A percentile compares a stretch with the other conserved stretches of the same genome.
Conservation (phyloP, 352 stramenopile genomes). For the Salisapilia sapeloensis region DNA sequence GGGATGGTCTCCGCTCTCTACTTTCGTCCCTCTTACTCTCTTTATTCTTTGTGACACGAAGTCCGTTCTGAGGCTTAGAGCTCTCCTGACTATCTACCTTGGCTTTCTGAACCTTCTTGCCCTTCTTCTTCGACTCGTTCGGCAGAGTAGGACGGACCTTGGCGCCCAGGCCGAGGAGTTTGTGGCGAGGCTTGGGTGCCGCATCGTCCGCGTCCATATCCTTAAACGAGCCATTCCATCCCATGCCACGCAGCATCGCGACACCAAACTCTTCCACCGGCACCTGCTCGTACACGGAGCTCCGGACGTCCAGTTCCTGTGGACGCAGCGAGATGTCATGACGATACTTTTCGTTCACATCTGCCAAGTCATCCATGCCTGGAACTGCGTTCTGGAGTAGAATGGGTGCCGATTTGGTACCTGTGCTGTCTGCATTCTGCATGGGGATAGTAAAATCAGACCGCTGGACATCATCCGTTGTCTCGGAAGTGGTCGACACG, state of each 20-base stretch:
- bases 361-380: conserved; percentile 34
- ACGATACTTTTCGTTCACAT: conserved; percentile 72
- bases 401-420: conserved; percentile 36
- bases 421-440: too few species aligned
- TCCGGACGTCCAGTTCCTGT: conserved; percentile 68
- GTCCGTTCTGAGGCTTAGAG: neutral
- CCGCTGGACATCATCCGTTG: too few species aligned
- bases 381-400: conserved; percentile 57
- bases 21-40: neutral
- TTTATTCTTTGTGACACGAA: neutral
- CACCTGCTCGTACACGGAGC: conserved; percentile 72
- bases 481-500: conserved; percentile 1
- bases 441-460: too few species aligned
- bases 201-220: conserved; percentile 18
- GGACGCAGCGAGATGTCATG: conserved; percentile 67
- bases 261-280: conserved; percentile 92
- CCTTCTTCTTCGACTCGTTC: conserved; percentile 20
- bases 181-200: conserved; percentile 65
- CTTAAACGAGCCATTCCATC: conserved; percentile 78
- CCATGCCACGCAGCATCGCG: conserved; percentile 94
- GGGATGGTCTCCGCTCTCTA: neutral
- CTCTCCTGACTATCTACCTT: too few species aligned
- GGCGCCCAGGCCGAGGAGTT: conserved; percentile 86
- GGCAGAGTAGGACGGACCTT: conserved; percentile 45
- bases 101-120: conserved; percentile 4